A percentile compares a stretch with the other conserved stretches of the same genome.
These are phyloP conservation scores for Liriodendron chinense DNA, from an alignment of 164 flowering plant genomes.

Conservation along the genomic window DNA sequence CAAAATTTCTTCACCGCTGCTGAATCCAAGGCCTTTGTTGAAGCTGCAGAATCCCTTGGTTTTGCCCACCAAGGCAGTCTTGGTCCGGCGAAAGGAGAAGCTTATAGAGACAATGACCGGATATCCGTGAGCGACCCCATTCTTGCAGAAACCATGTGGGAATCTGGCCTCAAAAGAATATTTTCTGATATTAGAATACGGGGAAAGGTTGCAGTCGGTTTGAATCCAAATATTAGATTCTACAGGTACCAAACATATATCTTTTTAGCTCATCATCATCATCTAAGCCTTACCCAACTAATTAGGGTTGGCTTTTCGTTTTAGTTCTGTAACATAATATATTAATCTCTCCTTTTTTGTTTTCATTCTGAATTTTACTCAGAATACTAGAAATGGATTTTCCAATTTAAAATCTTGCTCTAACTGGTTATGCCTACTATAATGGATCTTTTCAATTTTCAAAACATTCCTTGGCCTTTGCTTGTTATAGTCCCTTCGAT, in stretches of 20 bases:
- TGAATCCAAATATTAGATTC: constrained; percentile 91
- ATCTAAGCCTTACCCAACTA: too few species aligned
- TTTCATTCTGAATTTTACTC: not conserved
- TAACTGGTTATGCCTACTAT: not conserved
- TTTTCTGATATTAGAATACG: constrained; percentile 67
- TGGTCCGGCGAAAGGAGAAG: constrained; percentile 89
- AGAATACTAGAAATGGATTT: not conserved
- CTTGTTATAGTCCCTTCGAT: not conserved
- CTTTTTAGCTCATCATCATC: too few species aligned
- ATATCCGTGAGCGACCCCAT: constrained; percentile 70
- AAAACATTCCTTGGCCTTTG: not conserved
- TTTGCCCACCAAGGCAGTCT: constrained; percentile 92
- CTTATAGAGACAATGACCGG: constrained; percentile 89
- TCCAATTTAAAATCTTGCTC: not conserved
- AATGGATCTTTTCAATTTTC: not conserved
- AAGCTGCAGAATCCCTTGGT: constrained; percentile 71
- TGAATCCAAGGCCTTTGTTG: constrained; percentile 71
- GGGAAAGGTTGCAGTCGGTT: constrained; percentile 83
- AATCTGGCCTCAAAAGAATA: constrained; percentile 64
- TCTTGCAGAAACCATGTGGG: constrained; percentile 78
- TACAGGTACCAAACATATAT: constrained; percentile 53
- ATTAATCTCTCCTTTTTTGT: not conserved
- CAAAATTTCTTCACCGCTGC: constrained; percentile 61
- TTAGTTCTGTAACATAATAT: not conserved
- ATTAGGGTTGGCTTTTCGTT: too few species aligned